Evolutionary conservation across 805 yeast genomes (phyloP), one percentile per base, ranked within the genome.

Genomic region (Starmera quercuum): DNA sequence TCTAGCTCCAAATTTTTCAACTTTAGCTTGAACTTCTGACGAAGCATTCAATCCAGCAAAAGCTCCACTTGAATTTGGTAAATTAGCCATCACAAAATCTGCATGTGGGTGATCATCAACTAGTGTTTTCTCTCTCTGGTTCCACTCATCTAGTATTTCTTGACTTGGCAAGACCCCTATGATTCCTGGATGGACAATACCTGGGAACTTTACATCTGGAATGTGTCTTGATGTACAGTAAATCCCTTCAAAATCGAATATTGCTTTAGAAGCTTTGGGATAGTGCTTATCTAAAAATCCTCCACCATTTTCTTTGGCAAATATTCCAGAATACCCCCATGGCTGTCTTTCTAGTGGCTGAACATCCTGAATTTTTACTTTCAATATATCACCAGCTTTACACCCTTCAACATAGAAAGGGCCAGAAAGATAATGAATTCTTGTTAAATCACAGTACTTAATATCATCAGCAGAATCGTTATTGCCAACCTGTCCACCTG

Each of bases 251-350:
- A 70, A 65, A 41, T 70, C 75, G 47, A 66, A 70, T 25, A 70
- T 56, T 5, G 75, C 75, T 44, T 70, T 70, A 12, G 74, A 72
- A 13, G 71, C 66, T 31, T 66, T 61, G 5, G 75, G 75, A 44
- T 66, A 70, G 40, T 61, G 67, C 30, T 56, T 54, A 42, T 68
- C 74, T 20, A 69, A 51, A 40, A 69, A 68, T 3, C 75, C 73
- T 11, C 75, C 75, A 5, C 75, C 75, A 39, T 70, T 68, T 39
- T 56, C 57, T 45, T 62, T 66, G 35, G 64, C 66, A 43, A 70
- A 69, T 4, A 69, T 52, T 10, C 73, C 75, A 44, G 66, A 60
- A 46, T 69, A 69, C 3, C 75, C 75, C 75, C 75, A 69, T 12
- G 74, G 72, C 40, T 64, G 72, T 44, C 67, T 55, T 34, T 67